Evolutionary conservation across 345 rosid species (phyloP), one percentile per base, ranked within the genome.

Genomic region (Carallia brachiata): DNA sequence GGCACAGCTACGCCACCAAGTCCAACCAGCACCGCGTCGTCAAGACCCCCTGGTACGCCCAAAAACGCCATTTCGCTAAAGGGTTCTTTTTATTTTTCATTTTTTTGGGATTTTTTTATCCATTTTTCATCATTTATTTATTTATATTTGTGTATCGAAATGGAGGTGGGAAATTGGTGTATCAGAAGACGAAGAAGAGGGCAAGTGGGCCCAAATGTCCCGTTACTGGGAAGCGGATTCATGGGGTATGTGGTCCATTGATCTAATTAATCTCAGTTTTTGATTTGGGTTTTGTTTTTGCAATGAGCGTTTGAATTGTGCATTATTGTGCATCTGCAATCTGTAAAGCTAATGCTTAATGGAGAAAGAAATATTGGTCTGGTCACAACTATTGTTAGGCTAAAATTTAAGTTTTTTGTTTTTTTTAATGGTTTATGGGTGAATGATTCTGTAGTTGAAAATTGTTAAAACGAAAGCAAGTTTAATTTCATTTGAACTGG

Each of bases 1-100:
- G 98, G 53, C 98, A 93, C 83, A 90, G 97, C 81, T 93, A 93
- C 62, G 98, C 97, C 80, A 93, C 97, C 68, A 90, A 84, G 56
- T 93, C 98, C 2, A 93, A 92, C 81, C 96, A 92, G 87, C 95
- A 92, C 78, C 23, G 23, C 23, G 23, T 23, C 23, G 23, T 23
- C 23, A 23, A 89, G 80, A 92, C 95, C 37, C 98, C 98, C 98
- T 2, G 98, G 95, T 88, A 78, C 61, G 6, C 28, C 34, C 2
- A 32, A 32, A 32, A 32, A 32, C 2, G 34, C n/a, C 19, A 52
- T 58, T 23, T 44, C 6, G 32, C 32, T 12, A 15, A 8, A 6
- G 18, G 2, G 12, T 4, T 36, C 23, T 39, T 62, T 15, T 31
- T 36, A 39, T 40, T 31, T n/a, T 63, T 59, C 44, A 19, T 27